Base-by-base conservation (phyloP, 2,329 filamentous ascomycete genomes). In the Neofusicoccum parvum region DNA sequence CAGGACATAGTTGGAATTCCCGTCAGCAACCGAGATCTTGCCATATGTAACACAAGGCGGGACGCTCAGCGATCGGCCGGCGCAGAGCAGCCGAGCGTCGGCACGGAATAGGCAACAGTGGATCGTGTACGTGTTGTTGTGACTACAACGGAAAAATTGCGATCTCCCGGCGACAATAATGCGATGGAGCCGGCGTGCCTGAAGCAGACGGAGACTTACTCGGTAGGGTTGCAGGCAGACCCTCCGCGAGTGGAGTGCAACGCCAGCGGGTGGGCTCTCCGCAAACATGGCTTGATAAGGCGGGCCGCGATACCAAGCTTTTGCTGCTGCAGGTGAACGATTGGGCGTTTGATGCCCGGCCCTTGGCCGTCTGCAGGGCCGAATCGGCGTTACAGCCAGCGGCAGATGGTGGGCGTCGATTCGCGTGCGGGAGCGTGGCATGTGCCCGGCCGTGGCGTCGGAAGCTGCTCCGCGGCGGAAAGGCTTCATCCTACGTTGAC, bases 11-110 rank as follows among this genome's bases (percentile, higher is more conserved):
- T 45, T 58, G 53, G 15, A 17, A 20, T 43, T 43, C 53, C 27
- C 39, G 56, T 37, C 56, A 48, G 56, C 41, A 60, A 43, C 56
- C 43, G 56, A 59, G 54, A 59, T 46, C 27, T 34, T 23, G n/a
- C 54, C 54, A 59, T 50, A 50, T 59, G 54, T 59, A 59, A 59
- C 54, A 59, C 54, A 46, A 59, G 11, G 54, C 54, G 54, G 53
- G 41, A 48, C 15, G 27, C 15, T 5, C 20, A 15, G 32, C 43
- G 56, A 48, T 48, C 56, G 39, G 56, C 14, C 43, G 56, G 54
- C 15, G 50, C 9, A 37, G 50, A 53, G 50, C 15, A 53, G 23
- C 23, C 53, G 39, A 45, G 23, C 23, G 39, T 14, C 37, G 37
- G 17, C n/a, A 41, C 36, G 36, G 5, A 54, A 12, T 6, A 11